A percentile compares a stretch with the other conserved stretches of the same genome.
These are phyloP conservation scores for Debaryomycetaceae sp. DNA, from an alignment of 1,139 yeast species.

Conservation along the genomic window DNA sequence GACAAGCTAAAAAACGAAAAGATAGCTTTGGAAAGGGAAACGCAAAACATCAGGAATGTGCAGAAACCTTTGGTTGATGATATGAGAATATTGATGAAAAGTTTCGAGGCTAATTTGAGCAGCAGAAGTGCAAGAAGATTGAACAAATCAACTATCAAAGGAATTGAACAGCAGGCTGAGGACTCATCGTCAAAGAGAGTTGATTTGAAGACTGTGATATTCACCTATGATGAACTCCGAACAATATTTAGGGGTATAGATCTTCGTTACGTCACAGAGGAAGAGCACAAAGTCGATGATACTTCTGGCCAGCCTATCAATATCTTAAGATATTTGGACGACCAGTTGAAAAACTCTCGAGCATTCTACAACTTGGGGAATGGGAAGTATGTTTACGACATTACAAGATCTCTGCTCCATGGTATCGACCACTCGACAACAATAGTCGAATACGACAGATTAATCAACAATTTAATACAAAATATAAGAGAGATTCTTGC, in stretches of 20 bases:
- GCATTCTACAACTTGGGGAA: slow-evolving; percentile 22
- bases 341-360: slow-evolving; percentile 21
- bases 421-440: slow-evolving; percentile 14
- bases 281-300: slow-evolving; percentile 7
- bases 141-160: slow-evolving; percentile 5
- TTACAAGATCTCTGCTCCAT: slow-evolving; percentile 14
- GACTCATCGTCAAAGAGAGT: slow-evolving; percentile 10
- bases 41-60: slow-evolving; percentile 25
- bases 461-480: slow-evolving; percentile 23
- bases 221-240: slow-evolving; percentile 18
- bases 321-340: slow-evolving; percentile 19
- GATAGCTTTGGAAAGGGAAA: slow-evolving; percentile 16
- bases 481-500: slow-evolving; percentile 27
- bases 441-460: slow-evolving; percentile 32
- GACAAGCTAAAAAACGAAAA: slow-evolving; percentile 18
- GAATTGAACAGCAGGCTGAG: slow-evolving; percentile 4
- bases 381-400: slow-evolving; percentile 19
- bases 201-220: slow-evolving; percentile 18
- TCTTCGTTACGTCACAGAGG: slow-evolving; percentile 10
- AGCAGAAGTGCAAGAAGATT: slow-evolving; percentile 12
- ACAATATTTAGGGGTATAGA: slow-evolving; percentile 20
- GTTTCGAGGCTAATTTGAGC: slow-evolving; percentile 21
- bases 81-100: slow-evolving; percentile 24
- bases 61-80: slow-evolving; percentile 38
- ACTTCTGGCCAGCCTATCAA: slow-evolving; percentile 6